A percentile compares a stretch with the other conserved stretches of the same genome.
phyloP scores from a whole-genome alignment of 495 filamentous ascomycete species.

The Sphaerosporella brunnea region DNA sequence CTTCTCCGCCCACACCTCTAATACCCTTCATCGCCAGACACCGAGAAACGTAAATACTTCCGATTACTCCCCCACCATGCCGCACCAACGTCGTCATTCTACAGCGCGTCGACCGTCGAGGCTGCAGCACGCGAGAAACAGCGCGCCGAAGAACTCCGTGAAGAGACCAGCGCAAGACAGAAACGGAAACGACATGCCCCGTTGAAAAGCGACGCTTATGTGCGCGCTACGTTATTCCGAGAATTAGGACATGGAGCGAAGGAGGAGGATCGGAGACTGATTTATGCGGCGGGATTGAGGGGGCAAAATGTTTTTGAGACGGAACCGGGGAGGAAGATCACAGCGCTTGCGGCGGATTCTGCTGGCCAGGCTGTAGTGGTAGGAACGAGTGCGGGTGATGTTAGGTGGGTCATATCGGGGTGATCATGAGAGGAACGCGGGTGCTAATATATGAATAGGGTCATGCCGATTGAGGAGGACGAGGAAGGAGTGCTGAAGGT shows the following conservation, averaged over 20 bases:
- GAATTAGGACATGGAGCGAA: too few species aligned
- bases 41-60: constrained; percentile 33
- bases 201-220: constrained; percentile 13
- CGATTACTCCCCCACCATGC: constrained; percentile 29
- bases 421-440: not conserved
- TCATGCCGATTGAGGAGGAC: constrained; percentile 1
- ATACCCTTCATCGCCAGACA: constrained; percentile 22
- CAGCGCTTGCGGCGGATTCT: constrained; percentile 7
- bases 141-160: constrained; percentile 6
- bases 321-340: constrained; percentile 9
- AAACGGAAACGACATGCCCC: constrained; percentile 8
- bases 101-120: constrained; percentile 14
- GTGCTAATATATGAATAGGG: constrained; percentile 10
- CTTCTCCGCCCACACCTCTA: not conserved
- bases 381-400: constrained; percentile 13
- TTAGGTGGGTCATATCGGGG: not conserved
- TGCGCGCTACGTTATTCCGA: constrained; percentile 14
- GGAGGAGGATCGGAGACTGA: constrained; percentile 5
- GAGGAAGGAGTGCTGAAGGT: constrained; percentile 6
- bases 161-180: constrained; percentile 6
- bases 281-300: constrained; percentile 10
- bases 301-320: constrained; percentile 9
- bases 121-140: constrained; percentile 10
- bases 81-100: constrained; percentile 21
- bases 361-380: not conserved